Base-by-base conservation (phyloP, 2,329 filamentous ascomycete species). In the Hypomyces perniciosus region DNA sequence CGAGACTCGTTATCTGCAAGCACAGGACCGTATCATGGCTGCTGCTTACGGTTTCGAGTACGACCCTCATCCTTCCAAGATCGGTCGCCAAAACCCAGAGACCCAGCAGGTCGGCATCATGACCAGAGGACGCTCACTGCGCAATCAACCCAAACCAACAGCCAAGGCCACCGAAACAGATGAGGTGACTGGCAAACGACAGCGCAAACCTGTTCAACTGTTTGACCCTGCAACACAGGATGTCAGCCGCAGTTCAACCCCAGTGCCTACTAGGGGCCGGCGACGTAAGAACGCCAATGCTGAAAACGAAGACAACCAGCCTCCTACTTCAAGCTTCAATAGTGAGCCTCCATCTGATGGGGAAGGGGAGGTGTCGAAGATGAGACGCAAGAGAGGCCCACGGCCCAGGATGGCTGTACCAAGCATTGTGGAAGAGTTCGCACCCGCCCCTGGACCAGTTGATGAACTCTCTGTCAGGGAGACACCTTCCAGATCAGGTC, bases 31-130 rank as follows among this genome's bases (percentile, higher is more conserved):
- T 50, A 70, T 82, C 54, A 78, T 80, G 73, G 80, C 81, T 6
- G 72, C 77, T 54, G 72, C 75, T 1, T 85, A 84, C 59, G 76
- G 77, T 12, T 83, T 84, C 57, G 77, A 82, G 53, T 81, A 83
- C 56, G 80, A 84, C 57, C 72, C 76, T 8, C 76, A 80, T 46
- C 73, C 76, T 2, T 74, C 74, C 53, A 79, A 79, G 63, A 72
- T 83, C 52, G 80, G 80, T 20, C 71, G 72, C 34, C 83, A 85
- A 60, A 79, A 84, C 53, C 79, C 80, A 1, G 68, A 78, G 34
- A 73, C 71, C 8, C 80, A 84, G 57, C 68, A 70, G 33, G 62
- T 61, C 26, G 79, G 79, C 28, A 69, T 75, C 52, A 73, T 75
- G 56, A 79, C 79, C 44, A 73, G 74, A 12, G 68, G 68, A 4